Base-by-base conservation (phyloP, 83 land plant species). In the Picea mariana region DNA sequence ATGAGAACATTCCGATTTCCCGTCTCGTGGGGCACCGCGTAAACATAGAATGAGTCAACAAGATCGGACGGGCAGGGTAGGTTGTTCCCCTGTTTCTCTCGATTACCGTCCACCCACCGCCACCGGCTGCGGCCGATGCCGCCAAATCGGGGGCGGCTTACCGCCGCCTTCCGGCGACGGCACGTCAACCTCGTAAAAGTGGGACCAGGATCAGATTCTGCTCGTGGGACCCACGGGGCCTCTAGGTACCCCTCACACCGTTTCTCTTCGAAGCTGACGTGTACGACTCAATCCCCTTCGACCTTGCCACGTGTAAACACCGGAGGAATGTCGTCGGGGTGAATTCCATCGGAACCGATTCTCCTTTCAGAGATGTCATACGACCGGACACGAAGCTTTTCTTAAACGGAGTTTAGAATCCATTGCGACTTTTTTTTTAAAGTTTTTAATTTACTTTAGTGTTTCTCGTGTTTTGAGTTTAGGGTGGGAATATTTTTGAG, bases 161-260 rank as follows among this genome's bases (percentile, higher is more conserved):
- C 16, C 60, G 60, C 60, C 60, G 60, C 60, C 9, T 69, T 20
- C 49, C 49, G 75, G 38, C 75, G 20, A n/a, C 9, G 67, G 42
- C 73, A 34, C 75, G 75, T 71, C 75, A 71, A 38, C 75, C 23
- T 71, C n/a, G 49, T 38, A 71, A 40, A 17, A n/a, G 75, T 71
- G 75, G 75, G 49, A 4, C 75, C 75, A 71, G 21, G 4, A 38
- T 40, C 9, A 26, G 75, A 71, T 71, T 71, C 49, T 17, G 9
- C 23, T 18, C 49, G 38, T 68, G 42, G 75, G 42, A 20, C 47
- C 44, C 60, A 58, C 60, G 16, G 16, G 16, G 16, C 15, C 60
- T 58, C 60, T 58, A 3, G 60, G 60, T 58, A 58, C 60, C 60
- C 17, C 21, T 34, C n/a, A 7, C 47, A 17, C 12, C 49, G 1